Percentiles rank a stretch among this genome's conserved stretches.
Conservation (phyloP, 2,329 filamentous ascomycete species). For the Aspergillus pseudonomiae region DNA sequence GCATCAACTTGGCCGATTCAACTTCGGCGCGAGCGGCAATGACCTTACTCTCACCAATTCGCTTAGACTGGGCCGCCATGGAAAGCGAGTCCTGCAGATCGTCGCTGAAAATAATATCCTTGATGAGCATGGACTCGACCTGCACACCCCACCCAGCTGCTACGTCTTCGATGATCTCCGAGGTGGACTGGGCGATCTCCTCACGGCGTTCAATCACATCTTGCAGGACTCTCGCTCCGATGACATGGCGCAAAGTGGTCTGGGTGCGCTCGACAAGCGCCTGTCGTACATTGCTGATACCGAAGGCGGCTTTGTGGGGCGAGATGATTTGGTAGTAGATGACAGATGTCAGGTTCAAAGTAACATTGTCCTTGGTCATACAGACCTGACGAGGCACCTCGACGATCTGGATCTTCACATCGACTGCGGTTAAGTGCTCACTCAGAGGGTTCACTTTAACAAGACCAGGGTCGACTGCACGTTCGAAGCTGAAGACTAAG, state of each 20-base stretch:
- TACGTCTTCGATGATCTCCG: slow-evolving; percentile 96
- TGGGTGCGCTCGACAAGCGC: slow-evolving; percentile 98
- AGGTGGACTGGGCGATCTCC: slow-evolving; percentile 91
- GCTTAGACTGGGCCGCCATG: slow-evolving; percentile 98
- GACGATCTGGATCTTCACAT: slow-evolving; percentile 99
- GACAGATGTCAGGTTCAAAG: slow-evolving; percentile 87
- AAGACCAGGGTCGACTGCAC: slow-evolving; percentile 92
- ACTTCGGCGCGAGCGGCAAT: slow-evolving; percentile 97
- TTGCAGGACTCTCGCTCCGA: slow-evolving; percentile 92
- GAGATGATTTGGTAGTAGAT: slow-evolving; percentile 98
- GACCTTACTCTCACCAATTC: slow-evolving; percentile 97
- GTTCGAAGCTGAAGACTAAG: slow-evolving; percentile 67
- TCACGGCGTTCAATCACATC: slow-evolving; percentile 98
- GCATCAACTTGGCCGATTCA: slow-evolving; percentile 81
- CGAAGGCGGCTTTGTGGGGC: slow-evolving; percentile 95
- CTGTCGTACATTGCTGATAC: slow-evolving; percentile 90
- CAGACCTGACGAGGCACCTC: slow-evolving; percentile 94
- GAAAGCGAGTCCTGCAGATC: slow-evolving; percentile 94
- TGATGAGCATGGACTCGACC: slow-evolving; percentile 98
- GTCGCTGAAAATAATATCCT: slow-evolving; percentile 96
- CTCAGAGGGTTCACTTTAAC: slow-evolving; percentile 97
- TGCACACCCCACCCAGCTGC: slow-evolving; percentile 91
- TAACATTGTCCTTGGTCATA: slow-evolving; percentile 99
- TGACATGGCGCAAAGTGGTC: slow-evolving; percentile 94
- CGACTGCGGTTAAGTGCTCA: slow-evolving; percentile 85